These are phyloP conservation scores for Arthroderma uncinatum DNA, from an alignment of 2,329 filamentous ascomycete species.

Conservation along the genomic window DNA sequence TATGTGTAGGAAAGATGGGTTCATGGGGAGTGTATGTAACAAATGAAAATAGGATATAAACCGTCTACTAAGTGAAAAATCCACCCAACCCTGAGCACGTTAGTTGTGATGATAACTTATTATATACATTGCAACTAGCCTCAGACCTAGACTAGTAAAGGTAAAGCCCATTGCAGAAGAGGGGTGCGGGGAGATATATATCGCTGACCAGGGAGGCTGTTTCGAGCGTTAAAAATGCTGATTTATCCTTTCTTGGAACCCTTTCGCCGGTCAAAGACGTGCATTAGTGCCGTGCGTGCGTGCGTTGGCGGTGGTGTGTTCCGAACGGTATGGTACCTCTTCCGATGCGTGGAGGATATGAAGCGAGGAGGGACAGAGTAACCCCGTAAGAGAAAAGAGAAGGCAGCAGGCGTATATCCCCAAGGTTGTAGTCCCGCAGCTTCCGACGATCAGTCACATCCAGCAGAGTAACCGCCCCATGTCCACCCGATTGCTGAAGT, in stretches of 20 bases:
- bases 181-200: neutral
- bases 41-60: neutral
- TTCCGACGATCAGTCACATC: neutral
- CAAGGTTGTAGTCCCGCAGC: neutral
- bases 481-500: neutral
- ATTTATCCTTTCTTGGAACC: neutral
- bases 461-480: neutral
- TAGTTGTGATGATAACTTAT: constrained; percentile 2
- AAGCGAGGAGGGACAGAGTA: too few species aligned
- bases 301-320: too few species aligned
- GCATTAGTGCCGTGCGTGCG: too few species aligned
- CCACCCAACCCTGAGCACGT: constrained; percentile 5
- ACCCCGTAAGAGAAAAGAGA: too few species aligned
- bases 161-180: neutral
- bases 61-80: neutral
- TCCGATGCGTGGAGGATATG: too few species aligned
- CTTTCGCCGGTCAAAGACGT: too few species aligned
- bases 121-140: neutral
- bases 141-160: neutral
- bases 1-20: neutral
- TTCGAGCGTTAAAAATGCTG: neutral
- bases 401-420: too few species aligned
- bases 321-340: too few species aligned
- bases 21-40: neutral
- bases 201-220: neutral